Evolutionary conservation across 2,329 filamentous ascomycete species (phyloP), one percentile per base, ranked within the genome.

Genomic region (Aspergillus sp.): DNA sequence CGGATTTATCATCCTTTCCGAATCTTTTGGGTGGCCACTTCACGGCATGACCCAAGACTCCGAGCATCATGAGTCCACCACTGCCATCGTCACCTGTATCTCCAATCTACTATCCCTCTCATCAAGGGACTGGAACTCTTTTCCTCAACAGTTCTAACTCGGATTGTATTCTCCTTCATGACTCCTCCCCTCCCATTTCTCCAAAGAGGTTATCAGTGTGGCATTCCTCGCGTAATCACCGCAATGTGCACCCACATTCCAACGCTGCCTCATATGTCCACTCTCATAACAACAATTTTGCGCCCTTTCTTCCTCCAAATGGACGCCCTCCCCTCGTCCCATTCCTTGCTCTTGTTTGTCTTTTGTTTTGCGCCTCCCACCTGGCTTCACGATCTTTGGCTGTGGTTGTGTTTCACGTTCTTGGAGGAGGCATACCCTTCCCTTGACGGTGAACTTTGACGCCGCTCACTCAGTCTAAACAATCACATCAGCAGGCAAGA

Each of bases 201-300:
- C 19, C 48, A 51, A 55, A 54, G 53, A 45, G 46, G 54, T 20
- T 44, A 56, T 61, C 57, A 55, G 53, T 47, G 51, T 60, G 60
- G 54, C 67, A 70, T 70, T 70, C 67, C 57, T 61, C 55, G 50
- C 53, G 61, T 52, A 50, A 44, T 56, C 52, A 50, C 53, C 50
- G 60, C 62, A 63, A 65, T 42, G 40, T 68, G 65, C 52, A 51
- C 44, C 57, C 51, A 60, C 67, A 70, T 70, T 70, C 40, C 40
- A 42, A 20, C 40, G 40, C 9, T 42, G 40, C 67, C 59, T 59
- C 47, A 45, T 47, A 32, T 56, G 38, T 45, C 53, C 36, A 42
- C 48, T 56, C 53, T 56, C 62, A 69, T 65, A 70, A 70, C 67
- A 70, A 67, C 65, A 6, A 2, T 22, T 17, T 42, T 24, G 22